A percentile compares a stretch with the other conserved stretches of the same genome.
Conservation (phyloP, 768 basidiomycete genomes). For the Russula compacta region DNA sequence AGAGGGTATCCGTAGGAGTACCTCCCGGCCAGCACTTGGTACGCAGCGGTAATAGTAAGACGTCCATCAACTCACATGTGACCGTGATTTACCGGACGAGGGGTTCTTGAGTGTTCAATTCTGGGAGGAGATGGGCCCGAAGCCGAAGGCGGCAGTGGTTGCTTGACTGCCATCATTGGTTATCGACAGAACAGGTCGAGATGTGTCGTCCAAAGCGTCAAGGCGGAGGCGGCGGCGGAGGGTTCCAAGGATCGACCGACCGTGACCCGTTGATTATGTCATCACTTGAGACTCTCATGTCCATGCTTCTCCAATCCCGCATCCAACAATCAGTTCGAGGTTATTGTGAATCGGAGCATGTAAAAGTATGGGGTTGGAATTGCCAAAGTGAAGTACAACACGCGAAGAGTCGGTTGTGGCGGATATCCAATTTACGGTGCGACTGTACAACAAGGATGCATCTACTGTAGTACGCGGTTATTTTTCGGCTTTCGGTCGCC, state of each 20-base stretch:
- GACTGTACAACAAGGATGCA: too few species aligned
- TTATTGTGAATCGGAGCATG: too few species aligned
- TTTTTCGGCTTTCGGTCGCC: too few species aligned
- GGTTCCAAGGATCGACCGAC: background rate
- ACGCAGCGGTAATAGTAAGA: background rate
- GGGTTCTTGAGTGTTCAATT: background rate
- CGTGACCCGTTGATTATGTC: background rate
- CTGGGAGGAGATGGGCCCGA: background rate
- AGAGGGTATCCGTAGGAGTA: background rate
- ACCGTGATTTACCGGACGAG: constrained; percentile 3
- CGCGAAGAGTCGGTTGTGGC: too few species aligned
- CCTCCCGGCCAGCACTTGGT: background rate
- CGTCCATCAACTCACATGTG: constrained; percentile 1
- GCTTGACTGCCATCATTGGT: constrained; percentile 8
- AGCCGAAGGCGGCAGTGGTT: constrained; percentile 2
- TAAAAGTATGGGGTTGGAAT: background rate
- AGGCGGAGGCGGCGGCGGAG: background rate
- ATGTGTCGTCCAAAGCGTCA: background rate
- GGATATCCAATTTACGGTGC: too few species aligned
- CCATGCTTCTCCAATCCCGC: too few species aligned
- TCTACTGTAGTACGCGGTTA: too few species aligned
- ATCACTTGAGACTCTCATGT: background rate
- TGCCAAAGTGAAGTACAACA: too few species aligned
- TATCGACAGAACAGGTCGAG: background rate
- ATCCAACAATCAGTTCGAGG: too few species aligned